Evolutionary conservation across 73 alveolate species (phyloP), one percentile per base, ranked within the genome.

Genomic region (Tetrahymena elliotti): DNA sequence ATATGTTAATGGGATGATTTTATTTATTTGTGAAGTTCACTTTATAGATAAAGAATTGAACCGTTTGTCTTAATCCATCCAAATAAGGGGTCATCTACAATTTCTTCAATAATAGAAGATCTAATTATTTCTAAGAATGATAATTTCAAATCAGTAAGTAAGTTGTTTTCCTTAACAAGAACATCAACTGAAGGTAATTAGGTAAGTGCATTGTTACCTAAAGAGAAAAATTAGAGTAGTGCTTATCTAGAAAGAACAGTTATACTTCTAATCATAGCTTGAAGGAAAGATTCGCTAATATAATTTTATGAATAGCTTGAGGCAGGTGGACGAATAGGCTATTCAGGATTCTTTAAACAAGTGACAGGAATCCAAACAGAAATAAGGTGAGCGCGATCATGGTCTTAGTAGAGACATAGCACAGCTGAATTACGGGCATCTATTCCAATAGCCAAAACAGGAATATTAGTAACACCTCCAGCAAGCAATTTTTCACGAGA

Each of bases 361-460:
- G 34, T 68, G 1, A 68, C 88, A 6, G 88, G 88, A 68, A 68
- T 33, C 95, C 96, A 94, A 92, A 83, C 68, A 40, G 82, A 36
- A 6, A 39, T 36, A 15, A 94, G 52, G n/a, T 94, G 96, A 38
- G 93, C 41, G 35, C 96, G 92, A 34, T 94, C 96, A 27, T 38
- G 53, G 93, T 96, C 98, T 93, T 40, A 33, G 83, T 94, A 96
- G 27, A 54, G 84, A 22, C 95, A 92, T 15, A 96, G 84, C 6
- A 96, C 82, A 12, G 96, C 93, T 0, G 97, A 94, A 13, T 95
- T 93, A 41, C 97, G 52, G 36, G 83, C 41, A 95, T 96, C 98
- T 41, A 96, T 94, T 24, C 96, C 97, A 33, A 95, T 92, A 36
- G 95, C 93, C 52, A 92, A 31, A 18, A 95, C 98, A 31, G 97